Conservation (phyloP, 2,329 filamentous ascomycete species). For the Graphilbum ipis-grandicollis region DNA sequence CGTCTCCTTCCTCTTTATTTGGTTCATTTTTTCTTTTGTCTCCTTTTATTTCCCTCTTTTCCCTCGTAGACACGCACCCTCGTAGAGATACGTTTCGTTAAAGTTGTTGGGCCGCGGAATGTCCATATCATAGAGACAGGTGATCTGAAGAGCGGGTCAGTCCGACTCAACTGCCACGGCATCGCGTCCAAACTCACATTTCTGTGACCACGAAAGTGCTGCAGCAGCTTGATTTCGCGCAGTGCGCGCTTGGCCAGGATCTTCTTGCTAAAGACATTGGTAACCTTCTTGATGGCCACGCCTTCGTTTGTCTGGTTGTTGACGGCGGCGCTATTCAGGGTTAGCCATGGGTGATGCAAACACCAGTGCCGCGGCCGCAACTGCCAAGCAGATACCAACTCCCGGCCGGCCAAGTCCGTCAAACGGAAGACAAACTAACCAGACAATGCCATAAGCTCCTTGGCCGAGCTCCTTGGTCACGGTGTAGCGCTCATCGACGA, state of each 20-base stretch:
- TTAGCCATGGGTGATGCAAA: too few species aligned
- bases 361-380: too few species aligned
- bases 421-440: constrained; percentile 37
- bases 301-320: constrained; percentile 84
- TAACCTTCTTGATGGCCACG: constrained; percentile 98
- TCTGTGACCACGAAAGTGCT: constrained; percentile 86
- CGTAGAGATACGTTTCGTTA: constrained; percentile 97
- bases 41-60: too few species aligned
- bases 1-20: too few species aligned
- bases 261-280: constrained; percentile 99
- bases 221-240: constrained; percentile 94
- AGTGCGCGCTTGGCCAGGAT: constrained; percentile 95
- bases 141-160: too few species aligned
- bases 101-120: constrained; percentile 95
- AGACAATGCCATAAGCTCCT: constrained; percentile 96
- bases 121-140: constrained; percentile 98
- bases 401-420: too few species aligned
- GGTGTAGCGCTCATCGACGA: constrained; percentile 94
- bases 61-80: too few species aligned
- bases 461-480: constrained; percentile 98
- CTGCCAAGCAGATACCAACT: too few species aligned
- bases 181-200: constrained; percentile 41
- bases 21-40: too few species aligned
- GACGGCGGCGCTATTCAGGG: constrained; percentile 55
- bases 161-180: too few species aligned